Conservation (phyloP, 176 grass and related monocot genomes). For the Carex myosuroides region DNA sequence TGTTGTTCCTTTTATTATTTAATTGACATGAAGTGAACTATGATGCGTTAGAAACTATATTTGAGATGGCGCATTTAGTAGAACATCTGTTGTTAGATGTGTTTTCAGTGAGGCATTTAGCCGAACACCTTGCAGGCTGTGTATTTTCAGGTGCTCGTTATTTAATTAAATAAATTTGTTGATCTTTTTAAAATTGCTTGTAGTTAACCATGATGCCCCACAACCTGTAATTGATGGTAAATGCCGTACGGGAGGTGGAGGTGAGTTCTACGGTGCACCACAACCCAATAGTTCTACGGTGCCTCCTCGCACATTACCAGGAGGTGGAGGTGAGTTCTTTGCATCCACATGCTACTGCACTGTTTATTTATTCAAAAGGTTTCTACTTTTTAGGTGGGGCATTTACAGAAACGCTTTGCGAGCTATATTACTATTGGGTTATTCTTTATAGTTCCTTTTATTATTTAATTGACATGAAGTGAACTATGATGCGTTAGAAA, state of each 20-base stretch:
- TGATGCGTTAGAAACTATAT: neutral
- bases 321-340: no score
- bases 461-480: no score
- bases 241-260: no score
- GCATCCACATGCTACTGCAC: no score
- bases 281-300: no score
- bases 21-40: neutral
- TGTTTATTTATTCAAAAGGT: no score
- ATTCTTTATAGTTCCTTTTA: no score
- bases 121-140: neutral
- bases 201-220: constrained; percentile 28
- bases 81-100: neutral
- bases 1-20: neutral
- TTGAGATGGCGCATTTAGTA: neutral
- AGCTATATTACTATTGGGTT: no score
- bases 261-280: no score
- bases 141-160: neutral
- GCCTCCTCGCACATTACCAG: neutral
- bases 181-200: neutral
- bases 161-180: neutral
- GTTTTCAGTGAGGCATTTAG: neutral
- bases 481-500: no score
- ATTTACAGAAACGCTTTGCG: no score
- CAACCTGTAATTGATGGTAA: constrained; percentile 67
- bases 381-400: no score